These are phyloP conservation scores for Pseudogymnoascus sp. DNA, from an alignment of 2,329 filamentous ascomycete genomes.

Conservation along the genomic window DNA sequence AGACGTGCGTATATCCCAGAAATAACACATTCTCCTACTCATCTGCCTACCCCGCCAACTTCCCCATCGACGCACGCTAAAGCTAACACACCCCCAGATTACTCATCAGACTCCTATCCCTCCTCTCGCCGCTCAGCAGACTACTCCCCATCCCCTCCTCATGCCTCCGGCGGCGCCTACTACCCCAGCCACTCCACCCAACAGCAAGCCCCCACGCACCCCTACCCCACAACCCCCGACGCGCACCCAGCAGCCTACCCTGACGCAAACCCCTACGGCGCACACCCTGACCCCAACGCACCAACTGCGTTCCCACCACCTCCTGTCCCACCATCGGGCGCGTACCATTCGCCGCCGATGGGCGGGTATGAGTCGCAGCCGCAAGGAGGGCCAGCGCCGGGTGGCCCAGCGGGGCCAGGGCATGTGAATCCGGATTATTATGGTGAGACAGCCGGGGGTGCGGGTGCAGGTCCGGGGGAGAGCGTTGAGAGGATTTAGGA, in stretches of 20 bases:
- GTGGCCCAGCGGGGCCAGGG: neutral
- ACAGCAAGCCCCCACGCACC: neutral
- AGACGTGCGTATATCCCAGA: conserved; percentile 7
- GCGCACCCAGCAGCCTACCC: neutral
- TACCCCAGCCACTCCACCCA: conserved; percentile 12
- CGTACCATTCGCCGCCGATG: neutral
- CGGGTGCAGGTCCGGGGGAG: neutral
- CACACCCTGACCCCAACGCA: neutral
- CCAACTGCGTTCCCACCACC: neutral
- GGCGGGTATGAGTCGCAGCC: neutral
- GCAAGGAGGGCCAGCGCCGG: neutral
- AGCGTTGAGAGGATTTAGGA: neutral
- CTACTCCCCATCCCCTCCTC: conserved; percentile 28
- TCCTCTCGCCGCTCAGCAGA: neutral
- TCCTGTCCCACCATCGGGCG: neutral
- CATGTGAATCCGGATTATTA: neutral
- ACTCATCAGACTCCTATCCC: neutral
- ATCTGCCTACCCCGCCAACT: neutral
- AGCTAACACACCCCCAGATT: neutral
- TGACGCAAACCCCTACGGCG: neutral
- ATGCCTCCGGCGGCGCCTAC: conserved; percentile 27
- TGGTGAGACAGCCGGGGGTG: neutral
- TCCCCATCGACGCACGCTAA: neutral
- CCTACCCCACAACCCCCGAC: neutral
- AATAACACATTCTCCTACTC: neutral